Conservation (phyloP, 768 basidiomycete species). For the Lentinula detonsa region DNA sequence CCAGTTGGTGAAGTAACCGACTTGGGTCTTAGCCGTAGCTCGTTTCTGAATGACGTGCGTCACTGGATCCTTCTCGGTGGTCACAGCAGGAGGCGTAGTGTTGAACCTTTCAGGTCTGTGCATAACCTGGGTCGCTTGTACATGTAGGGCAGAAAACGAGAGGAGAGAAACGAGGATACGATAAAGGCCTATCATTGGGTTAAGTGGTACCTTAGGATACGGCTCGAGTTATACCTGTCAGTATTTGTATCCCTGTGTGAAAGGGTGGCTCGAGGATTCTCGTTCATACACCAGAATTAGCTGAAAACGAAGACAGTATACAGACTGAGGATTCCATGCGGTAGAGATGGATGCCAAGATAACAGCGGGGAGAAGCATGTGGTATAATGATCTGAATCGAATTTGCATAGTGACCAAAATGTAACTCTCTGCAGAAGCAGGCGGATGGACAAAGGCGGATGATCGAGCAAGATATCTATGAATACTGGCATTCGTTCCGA, state of each 20-base stretch:
- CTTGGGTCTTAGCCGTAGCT: conserved; percentile 14
- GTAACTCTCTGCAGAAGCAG: not conserved
- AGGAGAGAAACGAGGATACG: not conserved
- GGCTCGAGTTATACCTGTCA: not conserved
- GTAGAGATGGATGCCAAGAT: not conserved
- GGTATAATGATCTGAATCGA: not conserved
- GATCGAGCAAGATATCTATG: not conserved
- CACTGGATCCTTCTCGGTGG: not conserved
- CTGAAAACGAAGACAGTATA: not conserved
- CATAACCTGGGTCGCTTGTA: conserved; percentile 3
- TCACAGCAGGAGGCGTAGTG: not conserved
- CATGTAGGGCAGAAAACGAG: not conserved
- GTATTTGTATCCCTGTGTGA: not conserved
- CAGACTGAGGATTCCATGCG: not conserved
- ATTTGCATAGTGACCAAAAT: not conserved
- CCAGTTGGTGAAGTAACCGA: conserved; percentile 57
- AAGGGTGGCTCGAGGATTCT: not conserved
- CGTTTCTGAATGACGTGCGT: conserved; percentile 5
- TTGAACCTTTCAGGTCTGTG: conserved; percentile 3
- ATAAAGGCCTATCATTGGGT: conserved; percentile 1
- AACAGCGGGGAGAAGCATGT: not conserved
- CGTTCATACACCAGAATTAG: not conserved
- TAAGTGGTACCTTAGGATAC: not conserved
- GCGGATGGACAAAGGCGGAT: not conserved
- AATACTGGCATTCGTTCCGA: not conserved